Conservation (phyloP, 345 rosid genomes). For the Moricandia arvensis region DNA sequence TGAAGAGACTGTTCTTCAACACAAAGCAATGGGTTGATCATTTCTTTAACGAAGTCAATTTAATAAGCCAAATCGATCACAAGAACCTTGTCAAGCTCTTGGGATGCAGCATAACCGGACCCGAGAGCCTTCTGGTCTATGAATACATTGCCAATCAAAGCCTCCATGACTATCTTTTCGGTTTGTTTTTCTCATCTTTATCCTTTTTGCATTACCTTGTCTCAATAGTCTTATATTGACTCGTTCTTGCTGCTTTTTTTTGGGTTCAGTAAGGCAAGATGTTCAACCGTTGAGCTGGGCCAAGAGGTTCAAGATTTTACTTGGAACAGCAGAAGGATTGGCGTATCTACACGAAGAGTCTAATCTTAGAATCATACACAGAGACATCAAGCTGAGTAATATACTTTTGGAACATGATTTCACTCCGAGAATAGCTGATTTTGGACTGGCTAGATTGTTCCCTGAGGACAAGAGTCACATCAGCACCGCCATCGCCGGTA, state of each 20-base stretch:
- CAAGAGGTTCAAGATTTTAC: conserved; percentile 51
- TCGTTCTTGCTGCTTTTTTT: background rate
- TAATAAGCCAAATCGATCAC: conserved; percentile 75
- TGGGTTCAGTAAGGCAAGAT: conserved; percentile 50
- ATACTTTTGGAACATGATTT: conserved; percentile 69
- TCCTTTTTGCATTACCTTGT: background rate
- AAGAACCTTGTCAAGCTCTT: conserved; percentile 76
- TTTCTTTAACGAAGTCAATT: conserved; percentile 89
- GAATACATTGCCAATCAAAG: conserved; percentile 80
- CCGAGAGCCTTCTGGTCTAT: conserved; percentile 84
- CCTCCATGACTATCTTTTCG: conserved; percentile 62
- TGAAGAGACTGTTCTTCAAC: conserved; percentile 84
- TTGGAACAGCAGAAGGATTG: conserved; percentile 81
- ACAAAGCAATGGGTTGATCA: conserved; percentile 96
- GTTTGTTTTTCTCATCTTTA: conserved; percentile 37
- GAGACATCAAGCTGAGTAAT: conserved; percentile 85
- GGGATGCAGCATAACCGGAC: conserved; percentile 90
- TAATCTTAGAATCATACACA: conserved; percentile 68
- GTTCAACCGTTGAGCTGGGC: conserved; percentile 55
- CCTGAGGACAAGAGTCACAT: conserved; percentile 71
- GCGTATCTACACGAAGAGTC: conserved; percentile 82
- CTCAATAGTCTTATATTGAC: background rate
- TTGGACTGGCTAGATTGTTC: conserved; percentile 78
- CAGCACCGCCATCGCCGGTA: conserved; percentile 79
- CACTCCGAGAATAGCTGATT: conserved; percentile 80